phyloP scores from a whole-genome alignment of 2,329 filamentous ascomycete genomes.

The Tolypocladium amazonense region DNA sequence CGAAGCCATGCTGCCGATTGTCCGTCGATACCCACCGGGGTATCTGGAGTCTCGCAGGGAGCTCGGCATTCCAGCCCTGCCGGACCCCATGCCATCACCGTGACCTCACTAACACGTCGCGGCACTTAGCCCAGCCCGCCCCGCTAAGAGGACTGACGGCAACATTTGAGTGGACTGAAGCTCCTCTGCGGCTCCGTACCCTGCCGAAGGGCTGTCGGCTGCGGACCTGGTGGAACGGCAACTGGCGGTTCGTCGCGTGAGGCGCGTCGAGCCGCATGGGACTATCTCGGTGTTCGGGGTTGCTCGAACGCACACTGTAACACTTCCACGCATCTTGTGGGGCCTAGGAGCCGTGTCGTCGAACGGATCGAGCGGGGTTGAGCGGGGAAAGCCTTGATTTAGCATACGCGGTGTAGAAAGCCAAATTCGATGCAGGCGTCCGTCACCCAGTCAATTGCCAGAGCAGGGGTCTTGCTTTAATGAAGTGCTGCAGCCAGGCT shows the following conservation, averaged over 20 bases:
- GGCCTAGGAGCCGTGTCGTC: neutral
- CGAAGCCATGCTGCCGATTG: neutral
- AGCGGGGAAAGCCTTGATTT: neutral
- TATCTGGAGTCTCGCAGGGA: conserved; percentile 2
- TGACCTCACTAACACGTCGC: neutral
- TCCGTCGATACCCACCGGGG: conserved; percentile 1
- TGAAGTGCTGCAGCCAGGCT: neutral
- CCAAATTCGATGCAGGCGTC: neutral
- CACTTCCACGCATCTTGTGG: neutral
- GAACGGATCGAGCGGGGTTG: neutral
- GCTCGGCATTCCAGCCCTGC: conserved; percentile 3
- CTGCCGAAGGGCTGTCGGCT: neutral
- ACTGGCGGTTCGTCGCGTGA: neutral
- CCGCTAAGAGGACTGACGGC: neutral
- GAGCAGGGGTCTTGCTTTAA: neutral
- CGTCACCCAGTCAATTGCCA: neutral
- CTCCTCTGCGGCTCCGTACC: neutral
- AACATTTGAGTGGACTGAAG: neutral
- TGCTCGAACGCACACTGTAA: neutral
- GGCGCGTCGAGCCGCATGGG: neutral
- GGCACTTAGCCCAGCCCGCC: neutral
- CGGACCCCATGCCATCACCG: neutral
- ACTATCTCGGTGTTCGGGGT: conserved; percentile 10
- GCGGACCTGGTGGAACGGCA: neutral
- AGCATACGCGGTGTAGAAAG: neutral